Evolutionary conservation across 2,329 filamentous ascomycete species (phyloP).

Genomic region (Pyricularia pennisetigena): DNA sequence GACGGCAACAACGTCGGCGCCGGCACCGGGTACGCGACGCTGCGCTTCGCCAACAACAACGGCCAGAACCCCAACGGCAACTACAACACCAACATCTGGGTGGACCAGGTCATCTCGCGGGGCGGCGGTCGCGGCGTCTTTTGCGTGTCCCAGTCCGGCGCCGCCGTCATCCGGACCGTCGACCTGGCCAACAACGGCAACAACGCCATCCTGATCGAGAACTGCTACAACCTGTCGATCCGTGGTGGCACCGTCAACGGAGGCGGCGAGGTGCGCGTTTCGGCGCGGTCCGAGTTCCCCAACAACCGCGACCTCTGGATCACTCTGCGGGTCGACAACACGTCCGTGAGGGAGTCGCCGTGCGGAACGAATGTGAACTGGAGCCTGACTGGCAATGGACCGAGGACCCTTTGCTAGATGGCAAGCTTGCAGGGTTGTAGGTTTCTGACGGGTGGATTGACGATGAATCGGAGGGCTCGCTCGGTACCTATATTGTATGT

Average conservation of each 20-base stretch:
- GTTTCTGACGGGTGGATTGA: neutral
- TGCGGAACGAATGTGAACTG: conserved; percentile 43
- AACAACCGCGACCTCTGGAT: conserved; percentile 42
- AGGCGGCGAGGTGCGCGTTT: conserved; percentile 43
- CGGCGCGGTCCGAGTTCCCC: conserved; percentile 42
- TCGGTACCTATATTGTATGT: neutral
- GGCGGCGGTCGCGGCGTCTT: conserved; percentile 48
- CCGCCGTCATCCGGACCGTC: conserved; percentile 35
- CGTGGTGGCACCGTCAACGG: conserved; percentile 38
- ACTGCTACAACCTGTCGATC: conserved; percentile 47
- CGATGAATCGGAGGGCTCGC: neutral
- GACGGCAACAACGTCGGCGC: conserved; percentile 44
- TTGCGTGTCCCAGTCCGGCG: conserved; percentile 46
- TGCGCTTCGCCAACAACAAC: conserved; percentile 48
- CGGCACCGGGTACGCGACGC: conserved; percentile 43
- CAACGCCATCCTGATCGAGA: conserved; percentile 48
- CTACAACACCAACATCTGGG: conserved; percentile 40
- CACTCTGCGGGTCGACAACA: conserved; percentile 37
- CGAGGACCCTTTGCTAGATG: conserved; percentile 28
- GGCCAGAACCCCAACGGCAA: conserved; percentile 35
- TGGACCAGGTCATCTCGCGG: conserved; percentile 43
- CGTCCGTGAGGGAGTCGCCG: conserved; percentile 40
- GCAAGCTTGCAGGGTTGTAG: neutral
- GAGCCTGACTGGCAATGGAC: conserved; percentile 34
- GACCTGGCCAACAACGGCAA: conserved; percentile 43